Percentiles rank a stretch among this genome's conserved stretches.
Conservation (phyloP, 768 basidiomycete genomes). For the Hygrophorus pudorinus region DNA sequence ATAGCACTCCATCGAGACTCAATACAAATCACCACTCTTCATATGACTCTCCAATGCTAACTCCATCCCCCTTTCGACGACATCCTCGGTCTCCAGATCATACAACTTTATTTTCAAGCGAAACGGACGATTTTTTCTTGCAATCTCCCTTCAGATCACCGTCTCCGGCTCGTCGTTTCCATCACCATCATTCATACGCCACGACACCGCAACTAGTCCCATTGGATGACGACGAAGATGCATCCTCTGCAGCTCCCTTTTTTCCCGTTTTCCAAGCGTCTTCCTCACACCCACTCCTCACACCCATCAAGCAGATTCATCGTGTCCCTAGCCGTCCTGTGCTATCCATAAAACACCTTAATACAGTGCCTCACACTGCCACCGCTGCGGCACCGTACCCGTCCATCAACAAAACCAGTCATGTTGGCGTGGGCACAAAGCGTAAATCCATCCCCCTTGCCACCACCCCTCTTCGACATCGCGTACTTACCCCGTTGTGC, state of each 20-base stretch:
- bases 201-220: constrained; percentile 29
- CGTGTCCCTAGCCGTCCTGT: constrained; percentile 30
- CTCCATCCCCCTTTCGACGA: constrained; percentile 52
- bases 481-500: constrained; percentile 38
- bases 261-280: constrained; percentile 28
- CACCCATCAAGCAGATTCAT: constrained; percentile 47
- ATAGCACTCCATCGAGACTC: constrained; percentile 25
- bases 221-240: constrained; percentile 53
- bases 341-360: constrained; percentile 27
- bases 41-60: constrained; percentile 50
- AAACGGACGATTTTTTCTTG: constrained; percentile 43
- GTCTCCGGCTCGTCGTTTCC: constrained; percentile 23
- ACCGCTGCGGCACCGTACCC: constrained; percentile 15
- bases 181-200: constrained; percentile 22
- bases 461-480: constrained; percentile 45
- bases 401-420: constrained; percentile 6
- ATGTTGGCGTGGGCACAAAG: constrained; percentile 42
- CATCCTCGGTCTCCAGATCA: constrained; percentile 27
- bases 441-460: constrained; percentile 46
- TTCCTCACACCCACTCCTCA: constrained; percentile 44
- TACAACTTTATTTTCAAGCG: constrained; percentile 16
- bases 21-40: constrained; percentile 20
- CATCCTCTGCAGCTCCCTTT: constrained; percentile 27
- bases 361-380: constrained; percentile 15
- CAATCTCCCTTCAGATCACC: constrained; percentile 43